Evolutionary conservation across 2,329 filamentous ascomycete species (phyloP).

Genomic region (Grosmannia serpens): DNA sequence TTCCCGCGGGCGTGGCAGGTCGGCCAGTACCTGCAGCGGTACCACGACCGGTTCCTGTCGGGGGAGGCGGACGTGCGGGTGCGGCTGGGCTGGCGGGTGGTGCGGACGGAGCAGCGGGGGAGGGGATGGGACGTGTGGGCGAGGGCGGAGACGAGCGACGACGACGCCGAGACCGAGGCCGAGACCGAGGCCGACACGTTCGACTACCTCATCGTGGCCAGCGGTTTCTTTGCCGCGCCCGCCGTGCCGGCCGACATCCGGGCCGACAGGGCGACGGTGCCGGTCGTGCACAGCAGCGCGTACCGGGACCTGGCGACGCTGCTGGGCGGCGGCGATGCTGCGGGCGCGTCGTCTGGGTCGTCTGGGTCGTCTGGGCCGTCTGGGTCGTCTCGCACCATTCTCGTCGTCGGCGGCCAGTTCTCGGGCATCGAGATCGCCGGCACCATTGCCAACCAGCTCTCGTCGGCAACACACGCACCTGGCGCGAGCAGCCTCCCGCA

Average conservation of each 20-base stretch:
- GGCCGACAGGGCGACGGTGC: conserved; percentile 20
- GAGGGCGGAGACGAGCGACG: not conserved
- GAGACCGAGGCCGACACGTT: conserved; percentile 36
- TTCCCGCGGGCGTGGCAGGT: conserved; percentile 71
- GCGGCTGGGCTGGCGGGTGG: conserved; percentile 36
- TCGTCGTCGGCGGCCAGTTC: conserved; percentile 72
- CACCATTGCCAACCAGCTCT: conserved; percentile 60
- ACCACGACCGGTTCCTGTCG: conserved; percentile 45
- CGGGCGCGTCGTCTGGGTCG: not conserved
- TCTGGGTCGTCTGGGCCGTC: conserved; percentile 10
- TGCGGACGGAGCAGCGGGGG: conserved; percentile 22
- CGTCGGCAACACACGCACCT: conserved; percentile 46
- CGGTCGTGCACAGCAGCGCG: conserved; percentile 56
- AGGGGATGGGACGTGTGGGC: conserved; percentile 28
- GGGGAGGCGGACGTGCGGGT: conserved; percentile 25
- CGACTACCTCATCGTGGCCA: conserved; percentile 60
- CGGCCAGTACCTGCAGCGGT: conserved; percentile 58
- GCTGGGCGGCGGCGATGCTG: conserved; percentile 19
- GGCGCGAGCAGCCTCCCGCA: conserved; percentile 25
- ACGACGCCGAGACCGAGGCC: conserved; percentile 6
- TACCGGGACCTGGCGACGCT: conserved; percentile 45
- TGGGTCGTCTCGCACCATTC: conserved; percentile 37
- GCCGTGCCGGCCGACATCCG: conserved; percentile 31
- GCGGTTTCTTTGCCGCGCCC: conserved; percentile 63
- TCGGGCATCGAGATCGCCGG: conserved; percentile 69